phyloP scores from a whole-genome alignment of 441 rosid genomes.

The Populus hybrid region DNA sequence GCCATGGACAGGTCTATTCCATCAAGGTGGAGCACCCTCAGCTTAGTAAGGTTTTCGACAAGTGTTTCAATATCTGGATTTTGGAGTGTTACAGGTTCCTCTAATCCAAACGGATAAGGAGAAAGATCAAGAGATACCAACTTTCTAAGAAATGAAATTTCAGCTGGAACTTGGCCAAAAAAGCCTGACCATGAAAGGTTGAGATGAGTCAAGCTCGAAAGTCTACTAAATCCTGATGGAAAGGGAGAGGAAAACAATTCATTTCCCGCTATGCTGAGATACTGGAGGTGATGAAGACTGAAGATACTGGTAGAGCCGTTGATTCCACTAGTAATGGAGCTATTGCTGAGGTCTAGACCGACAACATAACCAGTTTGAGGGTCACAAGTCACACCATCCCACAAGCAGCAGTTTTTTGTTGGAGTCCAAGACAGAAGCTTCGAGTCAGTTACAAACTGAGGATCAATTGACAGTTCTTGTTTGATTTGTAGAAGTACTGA shows the following conservation, averaged over 20 bases:
- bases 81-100: neutral
- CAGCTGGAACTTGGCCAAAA: neutral
- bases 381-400: too few species aligned
- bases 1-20: neutral
- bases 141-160: neutral
- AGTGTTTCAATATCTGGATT: neutral
- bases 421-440: too few species aligned
- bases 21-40: neutral
- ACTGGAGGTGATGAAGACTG: neutral
- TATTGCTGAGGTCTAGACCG: neutral
- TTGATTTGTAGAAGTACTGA: too few species aligned
- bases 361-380: neutral
- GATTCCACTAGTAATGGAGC: neutral
- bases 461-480: too few species aligned
- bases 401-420: too few species aligned
- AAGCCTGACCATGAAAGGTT: conserved; percentile 1
- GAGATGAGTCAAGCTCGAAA: conserved; percentile 9
- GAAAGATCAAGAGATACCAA: conserved; percentile 9
- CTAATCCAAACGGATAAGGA: too few species aligned
- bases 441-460: too few species aligned
- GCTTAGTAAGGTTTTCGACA: neutral
- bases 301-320: neutral
- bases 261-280: neutral
- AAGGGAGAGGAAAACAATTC: neutral
- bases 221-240: neutral